Evolutionary conservation across 2,329 filamentous ascomycete genomes (phyloP).

Genomic region (Huntiella bhutanensis): DNA sequence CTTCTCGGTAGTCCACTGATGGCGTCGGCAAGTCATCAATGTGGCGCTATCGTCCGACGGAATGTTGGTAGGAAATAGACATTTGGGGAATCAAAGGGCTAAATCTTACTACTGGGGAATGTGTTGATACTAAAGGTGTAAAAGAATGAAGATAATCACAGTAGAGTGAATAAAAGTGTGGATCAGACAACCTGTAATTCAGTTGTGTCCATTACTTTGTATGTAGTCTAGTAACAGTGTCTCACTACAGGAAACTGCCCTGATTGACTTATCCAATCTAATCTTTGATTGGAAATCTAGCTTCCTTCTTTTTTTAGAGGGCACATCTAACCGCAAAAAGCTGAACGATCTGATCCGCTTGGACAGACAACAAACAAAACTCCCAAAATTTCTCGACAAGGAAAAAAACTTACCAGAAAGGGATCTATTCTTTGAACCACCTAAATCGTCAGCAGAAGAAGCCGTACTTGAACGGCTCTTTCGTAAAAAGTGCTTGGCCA

Average conservation of each 20-base stretch:
- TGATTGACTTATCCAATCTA: background rate
- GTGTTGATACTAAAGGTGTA: too few species aligned
- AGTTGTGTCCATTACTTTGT: too few species aligned
- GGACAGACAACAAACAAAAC: background rate
- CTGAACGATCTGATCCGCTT: background rate
- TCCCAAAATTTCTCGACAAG: background rate
- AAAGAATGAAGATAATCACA: too few species aligned
- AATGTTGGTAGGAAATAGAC: too few species aligned
- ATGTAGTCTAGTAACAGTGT: background rate
- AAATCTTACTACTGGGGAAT: too few species aligned
- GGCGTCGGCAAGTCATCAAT: too few species aligned
- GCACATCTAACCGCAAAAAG: background rate
- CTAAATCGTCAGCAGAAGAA: slow-evolving; percentile 3
- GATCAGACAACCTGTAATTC: too few species aligned
- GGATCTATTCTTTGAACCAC: slow-evolving; percentile 5
- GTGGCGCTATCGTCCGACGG: too few species aligned
- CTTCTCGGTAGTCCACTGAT: too few species aligned
- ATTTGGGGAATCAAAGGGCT: too few species aligned
- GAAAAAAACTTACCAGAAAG: slow-evolving; percentile 9
- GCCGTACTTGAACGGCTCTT: slow-evolving; percentile 9
- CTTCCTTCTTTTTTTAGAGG: background rate
- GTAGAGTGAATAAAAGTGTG: too few species aligned
- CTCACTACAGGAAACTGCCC: background rate
- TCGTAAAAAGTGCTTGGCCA: slow-evolving; percentile 10
- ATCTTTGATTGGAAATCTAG: background rate